A percentile compares a stretch with the other conserved stretches of the same genome.
phyloP scores from a whole-genome alignment of 768 basidiomycete genomes.

The Mycena kentingensis region DNA sequence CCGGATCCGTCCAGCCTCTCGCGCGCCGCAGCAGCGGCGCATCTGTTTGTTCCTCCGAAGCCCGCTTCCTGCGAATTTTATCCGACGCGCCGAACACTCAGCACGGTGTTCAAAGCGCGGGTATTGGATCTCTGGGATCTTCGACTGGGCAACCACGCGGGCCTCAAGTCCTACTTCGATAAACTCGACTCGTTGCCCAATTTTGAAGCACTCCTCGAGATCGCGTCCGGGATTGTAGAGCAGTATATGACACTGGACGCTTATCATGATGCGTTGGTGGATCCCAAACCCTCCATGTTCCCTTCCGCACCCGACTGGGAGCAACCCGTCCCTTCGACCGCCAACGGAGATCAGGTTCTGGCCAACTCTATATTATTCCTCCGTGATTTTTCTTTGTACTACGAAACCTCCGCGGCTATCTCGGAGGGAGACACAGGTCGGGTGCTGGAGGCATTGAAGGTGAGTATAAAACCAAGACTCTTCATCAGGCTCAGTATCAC shows the following conservation, averaged over 20 bases:
- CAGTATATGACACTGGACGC: background rate
- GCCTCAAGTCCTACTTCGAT: background rate
- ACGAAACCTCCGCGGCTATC: slow-evolving; percentile 26
- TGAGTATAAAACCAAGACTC: slow-evolving; percentile 3
- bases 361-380: slow-evolving; percentile 26
- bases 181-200: background rate
- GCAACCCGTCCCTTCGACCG: slow-evolving; percentile 8
- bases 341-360: slow-evolving; percentile 28
- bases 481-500: background rate
- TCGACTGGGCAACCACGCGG: background rate
- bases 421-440: slow-evolving; percentile 35
- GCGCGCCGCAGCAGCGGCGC: background rate
- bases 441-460: slow-evolving; percentile 31
- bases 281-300: background rate
- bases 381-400: slow-evolving; percentile 22
- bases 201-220: background rate
- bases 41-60: background rate
- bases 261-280: background rate
- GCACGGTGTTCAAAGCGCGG: background rate
- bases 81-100: background rate
- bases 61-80: background rate
- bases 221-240: background rate
- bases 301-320: background rate
- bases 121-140: slow-evolving; percentile 7
- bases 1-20: background rate